Evolutionary conservation across 2,329 filamentous ascomycete genomes (phyloP), one percentile per base, ranked within the genome.

Genomic region (Fusarium palustre): DNA sequence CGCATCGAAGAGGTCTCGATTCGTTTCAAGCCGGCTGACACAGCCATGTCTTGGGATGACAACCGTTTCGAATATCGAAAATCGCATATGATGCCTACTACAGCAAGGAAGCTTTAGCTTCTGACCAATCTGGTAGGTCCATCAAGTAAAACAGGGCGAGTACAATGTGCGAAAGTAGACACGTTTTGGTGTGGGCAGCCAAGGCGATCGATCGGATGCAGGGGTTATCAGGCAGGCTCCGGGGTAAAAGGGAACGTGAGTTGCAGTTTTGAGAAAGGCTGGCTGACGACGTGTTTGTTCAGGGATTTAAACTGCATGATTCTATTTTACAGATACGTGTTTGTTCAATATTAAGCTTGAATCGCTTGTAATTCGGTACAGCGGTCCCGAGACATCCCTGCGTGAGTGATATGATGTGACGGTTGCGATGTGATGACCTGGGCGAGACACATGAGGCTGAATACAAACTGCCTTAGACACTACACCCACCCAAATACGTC

Each of bases 381-480:
- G 22, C 13, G n/a, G n/a, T n/a, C 24, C 31, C 33, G 25, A 20
- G 30, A 47, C 30, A 47, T 25, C 46, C 41, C n/a, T 34, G 30
- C 45, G 30, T 39, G 58, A 18, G 16, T 42, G 24, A 49, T 25
- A 20, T 30, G 33, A 36, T 52, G 33, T 50, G 47, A 38, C 28
- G 47, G 18, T 15, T 38, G 22, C 47, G 1, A 41, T 42, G 43
- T 46, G 59, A 47, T 34, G 20, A 28, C 16, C 5, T 24, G 20
- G 42, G 38, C 33, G 16, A 33, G 43, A 42, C 31, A 39, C 16
- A 50, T 69, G 66, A 69, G 66, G 66, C 66, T 69, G 66, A 50
- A 66, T 9, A 36, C 25, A 24, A 52, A 48, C 55, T 66, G 42
- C 42, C 62, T 66, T 34, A 45, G 55, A 46, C 48, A 59, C 49